Conservation (phyloP, 495 filamentous ascomycete genomes). For the Lophiotrema nucula region DNA sequence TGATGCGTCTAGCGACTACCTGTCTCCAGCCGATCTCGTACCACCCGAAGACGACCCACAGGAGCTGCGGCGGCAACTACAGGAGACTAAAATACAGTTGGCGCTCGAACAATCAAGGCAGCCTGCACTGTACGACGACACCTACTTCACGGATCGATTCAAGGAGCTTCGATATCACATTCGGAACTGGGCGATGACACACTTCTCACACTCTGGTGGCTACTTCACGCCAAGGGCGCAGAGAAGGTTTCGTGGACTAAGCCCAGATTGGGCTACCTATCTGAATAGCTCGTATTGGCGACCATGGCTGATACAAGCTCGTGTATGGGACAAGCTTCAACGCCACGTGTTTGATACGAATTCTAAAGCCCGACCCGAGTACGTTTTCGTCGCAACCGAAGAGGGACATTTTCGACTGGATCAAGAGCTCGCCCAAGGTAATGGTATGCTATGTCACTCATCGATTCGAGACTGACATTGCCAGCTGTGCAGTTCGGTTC, state of each 20-base stretch:
- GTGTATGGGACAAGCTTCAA: not conserved
- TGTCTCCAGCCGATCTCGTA: too few species aligned
- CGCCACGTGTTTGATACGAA: not conserved
- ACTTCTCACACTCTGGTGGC: not conserved
- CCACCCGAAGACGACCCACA: too few species aligned
- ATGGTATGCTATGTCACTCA: not conserved
- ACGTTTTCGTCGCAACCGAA: not conserved
- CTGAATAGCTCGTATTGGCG: not conserved
- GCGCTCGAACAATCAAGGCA: slow-evolving; percentile 2
- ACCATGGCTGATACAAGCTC: slow-evolving; percentile 7
- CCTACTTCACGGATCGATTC: not conserved
- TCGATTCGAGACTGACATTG: not conserved
- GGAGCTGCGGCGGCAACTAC: too few species aligned
- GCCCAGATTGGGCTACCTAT: slow-evolving; percentile 4
- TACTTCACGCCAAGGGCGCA: not conserved
- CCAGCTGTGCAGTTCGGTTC: not conserved
- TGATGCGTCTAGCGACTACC: too few species aligned
- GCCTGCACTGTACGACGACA: not conserved
- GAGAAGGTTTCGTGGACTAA: not conserved
- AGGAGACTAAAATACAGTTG: not conserved
- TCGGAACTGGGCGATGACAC: not conserved
- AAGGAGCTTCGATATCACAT: not conserved
- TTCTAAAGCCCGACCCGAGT: not conserved
- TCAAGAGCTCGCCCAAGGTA: not conserved
- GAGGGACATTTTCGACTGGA: not conserved